These are phyloP conservation scores for Pleurotus citrinopileatus DNA, from an alignment of 768 basidiomycete species.

Conservation along the genomic window DNA sequence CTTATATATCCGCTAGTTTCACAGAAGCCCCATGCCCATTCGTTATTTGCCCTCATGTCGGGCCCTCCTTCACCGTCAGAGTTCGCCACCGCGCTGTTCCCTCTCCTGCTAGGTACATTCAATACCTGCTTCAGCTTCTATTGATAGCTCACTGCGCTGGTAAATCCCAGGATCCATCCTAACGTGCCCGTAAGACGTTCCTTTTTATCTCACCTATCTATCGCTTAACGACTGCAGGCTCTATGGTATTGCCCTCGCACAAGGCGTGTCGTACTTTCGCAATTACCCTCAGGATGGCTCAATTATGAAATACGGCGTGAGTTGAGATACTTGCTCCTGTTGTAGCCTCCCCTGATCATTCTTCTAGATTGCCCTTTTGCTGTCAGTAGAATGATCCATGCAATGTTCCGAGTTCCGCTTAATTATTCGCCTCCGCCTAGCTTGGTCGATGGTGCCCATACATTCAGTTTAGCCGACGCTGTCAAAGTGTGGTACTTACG, in stretches of 20 bases:
- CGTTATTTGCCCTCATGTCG: neutral
- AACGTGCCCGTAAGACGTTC: neutral
- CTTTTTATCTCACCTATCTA: neutral
- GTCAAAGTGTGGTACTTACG: neutral
- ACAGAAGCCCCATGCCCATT: neutral
- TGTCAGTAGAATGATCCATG: neutral
- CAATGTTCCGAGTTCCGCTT: neutral
- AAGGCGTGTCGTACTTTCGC: conserved; percentile 1
- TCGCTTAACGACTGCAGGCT: neutral
- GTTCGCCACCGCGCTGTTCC: neutral
- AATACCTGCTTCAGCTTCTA: neutral
- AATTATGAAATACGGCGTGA: neutral
- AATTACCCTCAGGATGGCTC: neutral
- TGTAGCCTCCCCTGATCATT: neutral
- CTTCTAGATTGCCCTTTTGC: neutral
- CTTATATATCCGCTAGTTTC: neutral
- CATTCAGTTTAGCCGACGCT: conserved; percentile 3
- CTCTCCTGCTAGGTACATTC: neutral
- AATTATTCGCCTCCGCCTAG: neutral
- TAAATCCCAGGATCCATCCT: neutral
- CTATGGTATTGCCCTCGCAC: neutral
- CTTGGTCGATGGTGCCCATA: conserved; percentile 1
- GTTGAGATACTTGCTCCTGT: neutral
- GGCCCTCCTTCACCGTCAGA: neutral
- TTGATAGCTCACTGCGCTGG: neutral